Conservation (phyloP, 495 filamentous ascomycete genomes). For the Trichoderma asperelloides region DNA sequence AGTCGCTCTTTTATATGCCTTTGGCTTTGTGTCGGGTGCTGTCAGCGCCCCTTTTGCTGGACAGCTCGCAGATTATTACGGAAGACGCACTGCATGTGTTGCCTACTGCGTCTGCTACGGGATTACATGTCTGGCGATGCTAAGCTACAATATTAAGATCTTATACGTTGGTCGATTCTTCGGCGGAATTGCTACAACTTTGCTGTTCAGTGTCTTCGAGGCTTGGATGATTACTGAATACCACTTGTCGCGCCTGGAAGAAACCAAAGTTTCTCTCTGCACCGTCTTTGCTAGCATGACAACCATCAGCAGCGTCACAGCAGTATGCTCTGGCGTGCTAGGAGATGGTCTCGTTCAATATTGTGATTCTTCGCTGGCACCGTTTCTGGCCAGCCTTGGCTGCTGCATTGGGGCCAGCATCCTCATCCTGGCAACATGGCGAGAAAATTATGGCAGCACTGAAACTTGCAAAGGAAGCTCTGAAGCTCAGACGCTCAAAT, state of each 20-base stretch:
- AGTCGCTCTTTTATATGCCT: conserved; percentile 31
- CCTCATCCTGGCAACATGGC: conserved; percentile 24
- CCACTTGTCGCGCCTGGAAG: conserved; percentile 19
- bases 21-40: conserved; percentile 32
- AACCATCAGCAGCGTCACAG: conserved; percentile 29
- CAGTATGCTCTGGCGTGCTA: conserved; percentile 29
- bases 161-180: conserved; percentile 31
- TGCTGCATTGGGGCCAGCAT: conserved; percentile 23
- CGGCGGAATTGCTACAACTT: conserved; percentile 32
- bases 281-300: conserved; percentile 32
- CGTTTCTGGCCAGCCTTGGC: conserved; percentile 28
- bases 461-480: conserved; percentile 9
- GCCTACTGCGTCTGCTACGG: conserved; percentile 31
- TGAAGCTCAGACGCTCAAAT: background rate
- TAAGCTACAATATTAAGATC: conserved; percentile 22
- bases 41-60: conserved; percentile 34
- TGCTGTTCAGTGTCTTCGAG: conserved; percentile 36
- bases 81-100: conserved; percentile 27
- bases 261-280: conserved; percentile 13
- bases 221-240: conserved; percentile 40
- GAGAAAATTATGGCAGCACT: conserved; percentile 25
- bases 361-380: conserved; percentile 26
- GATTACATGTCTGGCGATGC: conserved; percentile 31
- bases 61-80: conserved; percentile 31
- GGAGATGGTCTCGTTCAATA: conserved; percentile 24